Percentiles rank a stretch among this genome's conserved stretches.
Conservation (phyloP, 2,329 filamentous ascomycete species). For the Neurospora sp. region DNA sequence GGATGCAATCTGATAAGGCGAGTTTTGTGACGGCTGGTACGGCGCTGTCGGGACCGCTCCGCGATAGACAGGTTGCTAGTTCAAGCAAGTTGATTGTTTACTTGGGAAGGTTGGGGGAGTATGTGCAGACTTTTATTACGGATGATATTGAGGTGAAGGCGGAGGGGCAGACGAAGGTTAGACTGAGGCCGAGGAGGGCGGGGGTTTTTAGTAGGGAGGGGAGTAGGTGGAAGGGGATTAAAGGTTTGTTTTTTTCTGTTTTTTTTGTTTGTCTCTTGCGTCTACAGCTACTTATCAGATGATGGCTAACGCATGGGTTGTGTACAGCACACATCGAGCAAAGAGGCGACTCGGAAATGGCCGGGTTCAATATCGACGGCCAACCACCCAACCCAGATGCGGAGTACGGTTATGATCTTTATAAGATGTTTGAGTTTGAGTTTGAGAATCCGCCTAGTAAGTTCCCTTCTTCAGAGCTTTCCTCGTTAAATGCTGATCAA, state of each 20-base stretch:
- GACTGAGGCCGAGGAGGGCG: conserved; percentile 20
- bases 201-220: conserved; percentile 14
- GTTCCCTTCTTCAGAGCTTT: background rate
- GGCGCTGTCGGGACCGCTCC: conserved; percentile 18
- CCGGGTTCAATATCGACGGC: conserved; percentile 19
- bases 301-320: background rate
- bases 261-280: no score
- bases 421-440: conserved; percentile 23
- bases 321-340: conserved; percentile 14
- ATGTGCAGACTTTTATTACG: conserved; percentile 21
- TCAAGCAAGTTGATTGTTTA: conserved; percentile 18
- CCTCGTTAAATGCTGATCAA: background rate
- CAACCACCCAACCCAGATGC: conserved; percentile 16
- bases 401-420: conserved; percentile 17
- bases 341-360: conserved; percentile 14
- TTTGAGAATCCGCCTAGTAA: conserved; percentile 22
- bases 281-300: background rate
- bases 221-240: conserved; percentile 18
- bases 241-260: conserved; percentile 10
- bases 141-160: conserved; percentile 20
- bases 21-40: conserved; percentile 21
- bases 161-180: conserved; percentile 18
- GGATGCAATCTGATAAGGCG: conserved; percentile 14
- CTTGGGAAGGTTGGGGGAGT: conserved; percentile 19
- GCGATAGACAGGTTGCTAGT: conserved; percentile 16